A percentile compares a stretch with the other conserved stretches of the same genome.
Conservation (phyloP, 2,329 filamentous ascomycete species). For the Trichoderma koningiopsis region DNA sequence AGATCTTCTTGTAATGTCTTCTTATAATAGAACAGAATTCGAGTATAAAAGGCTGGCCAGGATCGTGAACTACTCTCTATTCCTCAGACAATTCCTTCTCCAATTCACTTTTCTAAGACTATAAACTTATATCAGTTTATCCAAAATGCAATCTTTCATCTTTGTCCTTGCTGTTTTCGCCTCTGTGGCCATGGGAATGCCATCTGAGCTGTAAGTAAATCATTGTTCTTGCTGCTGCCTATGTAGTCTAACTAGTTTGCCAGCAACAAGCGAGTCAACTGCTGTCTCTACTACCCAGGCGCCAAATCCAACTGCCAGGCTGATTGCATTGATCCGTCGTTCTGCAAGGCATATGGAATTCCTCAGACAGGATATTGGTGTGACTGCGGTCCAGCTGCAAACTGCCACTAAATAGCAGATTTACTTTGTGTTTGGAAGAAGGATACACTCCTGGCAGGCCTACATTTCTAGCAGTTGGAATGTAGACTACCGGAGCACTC, state of each 20-base stretch:
- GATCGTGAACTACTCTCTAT: background rate
- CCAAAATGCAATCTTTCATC: background rate
- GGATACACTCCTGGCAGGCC: background rate
- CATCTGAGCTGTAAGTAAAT: background rate
- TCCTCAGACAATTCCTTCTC: background rate
- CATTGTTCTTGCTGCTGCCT: background rate
- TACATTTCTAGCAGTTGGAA: background rate
- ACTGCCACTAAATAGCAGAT: background rate
- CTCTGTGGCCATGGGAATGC: background rate
- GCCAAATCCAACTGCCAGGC: background rate
- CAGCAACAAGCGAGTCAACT: background rate
- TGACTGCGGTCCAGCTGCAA: background rate
- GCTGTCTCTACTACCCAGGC: background rate
- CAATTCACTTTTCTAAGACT: background rate
- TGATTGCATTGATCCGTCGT: background rate
- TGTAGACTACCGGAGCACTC: background rate
- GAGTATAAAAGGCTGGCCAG: background rate
- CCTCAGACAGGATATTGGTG: background rate
- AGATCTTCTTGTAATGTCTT: background rate
- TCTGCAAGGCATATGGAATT: background rate
- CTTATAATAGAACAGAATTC: background rate
- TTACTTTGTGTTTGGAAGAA: background rate
- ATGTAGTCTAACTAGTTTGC: background rate
- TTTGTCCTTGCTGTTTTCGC: background rate
- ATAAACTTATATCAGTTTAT: background rate